These are phyloP conservation scores for Raphanus sativus DNA, from an alignment of 345 rosid genomes.

Conservation along the genomic window DNA sequence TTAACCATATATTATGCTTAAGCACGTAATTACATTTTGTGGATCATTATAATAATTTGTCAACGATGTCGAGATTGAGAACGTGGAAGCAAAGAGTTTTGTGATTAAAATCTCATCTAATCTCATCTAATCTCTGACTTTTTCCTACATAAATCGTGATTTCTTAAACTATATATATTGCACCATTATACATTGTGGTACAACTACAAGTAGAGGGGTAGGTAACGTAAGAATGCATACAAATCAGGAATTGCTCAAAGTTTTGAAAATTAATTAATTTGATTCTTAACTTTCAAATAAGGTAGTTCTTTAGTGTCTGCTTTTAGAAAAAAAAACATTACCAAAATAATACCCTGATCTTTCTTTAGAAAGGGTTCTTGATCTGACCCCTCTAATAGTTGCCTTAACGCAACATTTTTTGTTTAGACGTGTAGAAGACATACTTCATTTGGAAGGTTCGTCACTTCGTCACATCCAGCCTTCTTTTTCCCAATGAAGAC, in stretches of 20 bases:
- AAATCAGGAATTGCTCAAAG: not conserved
- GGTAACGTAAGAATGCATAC: not conserved
- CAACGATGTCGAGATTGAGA: slow-evolving; percentile 30
- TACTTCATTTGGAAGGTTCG: not conserved
- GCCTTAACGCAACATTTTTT: not conserved
- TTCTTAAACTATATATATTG: not conserved
- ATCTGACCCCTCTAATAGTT: not conserved
- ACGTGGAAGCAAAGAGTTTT: slow-evolving; percentile 36
- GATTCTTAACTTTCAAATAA: not conserved
- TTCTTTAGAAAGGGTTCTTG: not conserved
- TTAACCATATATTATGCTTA: slow-evolving; percentile 30
- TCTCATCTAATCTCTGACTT: slow-evolving; percentile 11
- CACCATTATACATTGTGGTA: not conserved
- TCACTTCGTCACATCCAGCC: not conserved
- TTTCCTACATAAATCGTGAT: not conserved
- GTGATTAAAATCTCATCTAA: not conserved
- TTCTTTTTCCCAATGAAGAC: not conserved
- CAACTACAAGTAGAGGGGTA: not conserved
- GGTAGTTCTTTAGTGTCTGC: not conserved
- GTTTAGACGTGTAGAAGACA: slow-evolving; percentile 16
- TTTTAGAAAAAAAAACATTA: not conserved
- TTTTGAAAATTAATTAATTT: not conserved
- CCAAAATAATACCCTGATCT: not conserved
- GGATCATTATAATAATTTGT: slow-evolving; percentile 13
- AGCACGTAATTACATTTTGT: slow-evolving; percentile 31